A percentile compares a stretch with the other conserved stretches of the same genome.
Conservation (phyloP, 805 yeast genomes). For the Myxozyma neglecta region DNA sequence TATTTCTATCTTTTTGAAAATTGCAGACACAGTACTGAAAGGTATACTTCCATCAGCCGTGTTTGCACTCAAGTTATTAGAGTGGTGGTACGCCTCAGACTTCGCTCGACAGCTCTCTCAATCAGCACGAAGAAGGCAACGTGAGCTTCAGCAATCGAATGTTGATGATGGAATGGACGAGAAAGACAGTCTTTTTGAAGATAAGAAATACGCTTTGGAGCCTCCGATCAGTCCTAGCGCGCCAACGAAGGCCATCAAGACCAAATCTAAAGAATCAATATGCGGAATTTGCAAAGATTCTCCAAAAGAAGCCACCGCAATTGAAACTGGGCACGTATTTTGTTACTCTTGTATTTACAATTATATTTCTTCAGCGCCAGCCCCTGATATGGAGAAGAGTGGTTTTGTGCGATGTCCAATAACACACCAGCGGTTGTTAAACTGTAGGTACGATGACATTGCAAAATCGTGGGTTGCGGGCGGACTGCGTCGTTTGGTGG, state of each 20-base stretch:
- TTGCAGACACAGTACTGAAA: conserved; percentile 30
- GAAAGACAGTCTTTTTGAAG: conserved; percentile 17
- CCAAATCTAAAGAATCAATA: conserved; percentile 29
- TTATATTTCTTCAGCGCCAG: conserved; percentile 50
- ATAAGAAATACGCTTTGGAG: conserved; percentile 36
- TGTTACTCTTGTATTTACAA: conserved; percentile 84
- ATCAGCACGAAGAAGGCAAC: conserved; percentile 21
- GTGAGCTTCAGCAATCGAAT: conserved; percentile 8
- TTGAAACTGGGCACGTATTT: conserved; percentile 89
- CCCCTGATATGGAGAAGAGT: not conserved
- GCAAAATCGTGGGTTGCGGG: conserved; percentile 62
- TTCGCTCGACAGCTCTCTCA: conserved; percentile 54
- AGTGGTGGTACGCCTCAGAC: conserved; percentile 89
- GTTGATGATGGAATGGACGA: conserved; percentile 17
- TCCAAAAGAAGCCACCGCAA: conserved; percentile 75
- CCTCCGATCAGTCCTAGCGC: conserved; percentile 16
- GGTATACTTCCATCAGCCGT: conserved; percentile 76
- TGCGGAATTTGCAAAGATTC: conserved; percentile 72
- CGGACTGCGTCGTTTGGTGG: conserved; percentile 72
- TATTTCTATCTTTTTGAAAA: not conserved
- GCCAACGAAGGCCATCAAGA: not conserved
- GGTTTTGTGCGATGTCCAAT: conserved; percentile 81
- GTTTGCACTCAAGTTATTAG: conserved; percentile 76
- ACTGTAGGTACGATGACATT: conserved; percentile 64
- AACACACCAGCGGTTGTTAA: conserved; percentile 68